Conservation (phyloP, 768 basidiomycete genomes). For the Crepidotus variabilis region DNA sequence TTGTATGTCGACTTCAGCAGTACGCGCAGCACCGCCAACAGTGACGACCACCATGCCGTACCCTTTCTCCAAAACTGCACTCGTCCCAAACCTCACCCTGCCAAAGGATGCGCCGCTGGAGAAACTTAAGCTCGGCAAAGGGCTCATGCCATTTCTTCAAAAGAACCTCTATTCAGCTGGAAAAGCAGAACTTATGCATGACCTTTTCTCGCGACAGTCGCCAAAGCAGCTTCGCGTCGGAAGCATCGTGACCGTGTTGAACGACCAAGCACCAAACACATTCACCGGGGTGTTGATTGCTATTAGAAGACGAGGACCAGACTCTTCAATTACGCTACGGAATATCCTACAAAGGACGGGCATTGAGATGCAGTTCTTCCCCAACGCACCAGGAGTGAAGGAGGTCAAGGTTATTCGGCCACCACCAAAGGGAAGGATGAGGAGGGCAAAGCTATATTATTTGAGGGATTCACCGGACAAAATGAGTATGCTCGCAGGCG, state of each 20-base stretch:
- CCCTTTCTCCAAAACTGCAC: constrained; percentile 71
- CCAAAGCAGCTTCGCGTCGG: constrained; percentile 72
- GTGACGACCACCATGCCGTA: constrained; percentile 35
- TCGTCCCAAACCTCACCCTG: constrained; percentile 43
- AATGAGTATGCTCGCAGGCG: constrained; percentile 70
- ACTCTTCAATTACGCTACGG: constrained; percentile 84
- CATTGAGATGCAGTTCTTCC: constrained; percentile 90
- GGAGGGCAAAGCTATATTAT: constrained; percentile 81
- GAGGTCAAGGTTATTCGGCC: constrained; percentile 76
- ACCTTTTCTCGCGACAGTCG: constrained; percentile 70
- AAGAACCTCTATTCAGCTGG: constrained; percentile 62
- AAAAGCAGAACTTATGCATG: constrained; percentile 64
- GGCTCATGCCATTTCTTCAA: constrained; percentile 72
- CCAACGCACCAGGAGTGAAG: constrained; percentile 82
- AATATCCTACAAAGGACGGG: constrained; percentile 91
- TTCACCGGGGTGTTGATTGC: constrained; percentile 91
- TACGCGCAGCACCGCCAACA: constrained; percentile 11
- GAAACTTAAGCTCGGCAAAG: constrained; percentile 61
- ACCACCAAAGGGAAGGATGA: constrained; percentile 60
- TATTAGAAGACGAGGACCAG: constrained; percentile 77
- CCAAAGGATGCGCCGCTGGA: constrained; percentile 32
- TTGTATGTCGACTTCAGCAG: constrained; percentile 41
- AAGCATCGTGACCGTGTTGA: constrained; percentile 79
- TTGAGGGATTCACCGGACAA: constrained; percentile 79
- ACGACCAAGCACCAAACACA: constrained; percentile 70